These are phyloP conservation scores for Xanthoceras sorbifolium DNA, from an alignment of 345 rosid species.

Conservation along the genomic window DNA sequence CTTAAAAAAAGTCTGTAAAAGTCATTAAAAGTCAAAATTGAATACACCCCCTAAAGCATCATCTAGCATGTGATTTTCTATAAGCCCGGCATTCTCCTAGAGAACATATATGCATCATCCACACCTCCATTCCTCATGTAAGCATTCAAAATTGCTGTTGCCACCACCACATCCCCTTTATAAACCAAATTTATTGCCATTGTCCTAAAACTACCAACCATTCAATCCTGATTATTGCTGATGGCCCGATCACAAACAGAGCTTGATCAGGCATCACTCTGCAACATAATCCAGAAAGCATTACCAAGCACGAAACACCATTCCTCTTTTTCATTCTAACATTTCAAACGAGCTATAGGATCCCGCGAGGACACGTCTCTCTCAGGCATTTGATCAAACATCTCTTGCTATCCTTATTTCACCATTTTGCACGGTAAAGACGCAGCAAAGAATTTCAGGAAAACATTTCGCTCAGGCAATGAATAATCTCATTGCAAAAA, in stretches of 20 bases:
- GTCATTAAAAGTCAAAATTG: too few species aligned
- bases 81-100: constrained; percentile 33
- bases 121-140: constrained; percentile 33
- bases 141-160: constrained; percentile 34
- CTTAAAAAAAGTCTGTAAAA: too few species aligned
- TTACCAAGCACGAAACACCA: constrained; percentile 30
- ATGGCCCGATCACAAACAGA: constrained; percentile 27
- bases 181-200: constrained; percentile 24
- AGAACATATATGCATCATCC: constrained; percentile 29
- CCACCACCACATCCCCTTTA: constrained; percentile 31
- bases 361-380: constrained; percentile 34
- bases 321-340: constrained; percentile 27
- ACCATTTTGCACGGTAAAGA: constrained; percentile 28
- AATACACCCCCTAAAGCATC: too few species aligned
- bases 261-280: constrained; percentile 27
- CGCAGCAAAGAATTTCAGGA: constrained; percentile 36
- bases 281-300: constrained; percentile 34
- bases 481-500: too few species aligned
- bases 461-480: constrained; percentile 35
- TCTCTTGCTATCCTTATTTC: constrained; percentile 26
- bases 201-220: constrained; percentile 29
- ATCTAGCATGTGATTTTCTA: too few species aligned
- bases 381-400: constrained; percentile 33
- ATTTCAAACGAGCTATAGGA: constrained; percentile 30
- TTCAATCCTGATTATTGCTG: constrained; percentile 29